Conservation (phyloP, 306 rosid species). For the Oxytropis ochrocephala region DNA sequence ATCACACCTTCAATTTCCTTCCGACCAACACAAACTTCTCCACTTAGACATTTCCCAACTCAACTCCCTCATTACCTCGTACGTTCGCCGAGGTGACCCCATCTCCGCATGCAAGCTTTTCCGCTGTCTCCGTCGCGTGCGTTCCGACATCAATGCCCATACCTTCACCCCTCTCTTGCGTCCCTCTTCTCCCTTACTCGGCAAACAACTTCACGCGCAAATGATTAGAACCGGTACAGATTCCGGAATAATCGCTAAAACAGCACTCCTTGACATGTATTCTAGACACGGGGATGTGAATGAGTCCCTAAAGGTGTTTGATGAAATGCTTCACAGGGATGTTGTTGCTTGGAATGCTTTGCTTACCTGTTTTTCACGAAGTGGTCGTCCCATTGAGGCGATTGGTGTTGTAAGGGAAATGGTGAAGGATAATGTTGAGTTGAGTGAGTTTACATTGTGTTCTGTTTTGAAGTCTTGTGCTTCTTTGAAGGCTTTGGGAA, state of each 20-base stretch:
- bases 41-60: slow-evolving; percentile 24
- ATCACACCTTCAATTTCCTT: not conserved
- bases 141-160: slow-evolving; percentile 30
- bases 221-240: slow-evolving; percentile 41
- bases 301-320: slow-evolving; percentile 40
- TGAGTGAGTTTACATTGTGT: slow-evolving; percentile 55
- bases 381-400: slow-evolving; percentile 40
- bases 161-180: slow-evolving; percentile 45
- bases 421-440: slow-evolving; percentile 42
- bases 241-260: slow-evolving; percentile 39
- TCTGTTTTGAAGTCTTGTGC: slow-evolving; percentile 57
- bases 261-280: slow-evolving; percentile 52
- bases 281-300: slow-evolving; percentile 33
- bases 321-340: slow-evolving; percentile 51
- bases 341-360: slow-evolving; percentile 58
- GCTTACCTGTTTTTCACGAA: slow-evolving; percentile 37
- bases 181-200: slow-evolving; percentile 35
- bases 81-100: slow-evolving; percentile 25
- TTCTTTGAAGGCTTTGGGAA: slow-evolving; percentile 39
- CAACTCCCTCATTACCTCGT: slow-evolving; percentile 38
- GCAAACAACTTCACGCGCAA: slow-evolving; percentile 41
- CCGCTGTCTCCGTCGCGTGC: slow-evolving; percentile 23
- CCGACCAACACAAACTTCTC: slow-evolving; percentile 34
- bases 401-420: slow-evolving; percentile 38
- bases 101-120: slow-evolving; percentile 38